Conservation (phyloP, 2,329 filamentous ascomycete species). For the Nothophaeocryptopus gaeumannii region DNA sequence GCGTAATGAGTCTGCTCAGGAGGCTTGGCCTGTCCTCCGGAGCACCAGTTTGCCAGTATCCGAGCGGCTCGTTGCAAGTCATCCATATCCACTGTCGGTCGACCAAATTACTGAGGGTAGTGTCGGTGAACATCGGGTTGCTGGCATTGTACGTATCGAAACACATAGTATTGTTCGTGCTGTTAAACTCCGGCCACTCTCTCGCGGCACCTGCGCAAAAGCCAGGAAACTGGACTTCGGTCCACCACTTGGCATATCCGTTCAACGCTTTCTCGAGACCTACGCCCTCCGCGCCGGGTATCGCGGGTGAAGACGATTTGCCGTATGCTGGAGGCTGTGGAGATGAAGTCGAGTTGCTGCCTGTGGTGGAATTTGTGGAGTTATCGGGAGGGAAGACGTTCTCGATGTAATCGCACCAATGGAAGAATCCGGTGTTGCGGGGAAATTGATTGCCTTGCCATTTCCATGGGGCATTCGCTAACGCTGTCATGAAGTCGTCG, state of each 20-base stretch:
- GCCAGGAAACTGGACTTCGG: constrained; percentile 44
- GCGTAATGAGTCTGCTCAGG: constrained; percentile 51
- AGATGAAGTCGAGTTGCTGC: too few species aligned
- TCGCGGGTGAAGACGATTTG: too few species aligned
- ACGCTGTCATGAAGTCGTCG: constrained; percentile 54
- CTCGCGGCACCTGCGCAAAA: constrained; percentile 51
- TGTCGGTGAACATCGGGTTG: constrained; percentile 53
- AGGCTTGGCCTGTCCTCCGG: constrained; percentile 47
- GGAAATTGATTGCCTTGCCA: constrained; percentile 57
- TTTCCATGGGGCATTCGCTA: constrained; percentile 56
- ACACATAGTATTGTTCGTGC: constrained; percentile 46
- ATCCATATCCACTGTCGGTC: constrained; percentile 61
- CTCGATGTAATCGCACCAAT: constrained; percentile 43
- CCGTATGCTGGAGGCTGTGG: too few species aligned
- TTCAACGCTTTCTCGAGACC: constrained; percentile 52
- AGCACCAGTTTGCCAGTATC: constrained; percentile 56
- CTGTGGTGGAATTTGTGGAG: too few species aligned
- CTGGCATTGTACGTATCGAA: constrained; percentile 53
- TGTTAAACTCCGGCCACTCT: constrained; percentile 47
- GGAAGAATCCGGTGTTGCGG: constrained; percentile 44
- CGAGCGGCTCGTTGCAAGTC: constrained; percentile 62
- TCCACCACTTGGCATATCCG: constrained; percentile 57
- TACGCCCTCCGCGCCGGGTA: constrained; percentile 45
- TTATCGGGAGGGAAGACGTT: constrained; percentile 16
- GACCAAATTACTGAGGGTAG: constrained; percentile 44